Conservation (phyloP, 1,139 yeast species). For the Suhomyces kunorum region DNA sequence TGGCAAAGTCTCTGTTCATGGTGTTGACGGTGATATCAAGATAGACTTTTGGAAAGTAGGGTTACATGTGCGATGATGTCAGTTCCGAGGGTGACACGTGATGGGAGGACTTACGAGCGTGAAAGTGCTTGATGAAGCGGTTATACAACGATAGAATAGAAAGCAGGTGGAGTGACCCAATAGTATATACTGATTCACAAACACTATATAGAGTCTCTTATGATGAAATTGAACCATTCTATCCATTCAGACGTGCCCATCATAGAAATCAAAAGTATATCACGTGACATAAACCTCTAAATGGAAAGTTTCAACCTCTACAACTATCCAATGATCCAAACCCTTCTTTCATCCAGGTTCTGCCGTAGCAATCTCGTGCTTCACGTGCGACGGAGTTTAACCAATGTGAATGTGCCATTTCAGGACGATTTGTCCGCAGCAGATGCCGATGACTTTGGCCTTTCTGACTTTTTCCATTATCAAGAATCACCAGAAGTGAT, state of each 20-base stretch:
- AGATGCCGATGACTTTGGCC: slow-evolving; percentile 39
- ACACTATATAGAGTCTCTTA: no score
- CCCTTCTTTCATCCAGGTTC: neutral
- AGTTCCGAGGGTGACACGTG: slow-evolving; percentile 1
- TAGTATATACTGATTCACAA: no score
- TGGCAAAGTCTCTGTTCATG: slow-evolving; percentile 39
- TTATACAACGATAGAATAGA: no score
- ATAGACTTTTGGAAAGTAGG: neutral
- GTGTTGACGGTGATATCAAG: neutral
- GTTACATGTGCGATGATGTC: neutral
- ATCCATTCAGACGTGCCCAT: no score
- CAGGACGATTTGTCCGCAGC: slow-evolving; percentile 40
- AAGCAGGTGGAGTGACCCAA: no score
- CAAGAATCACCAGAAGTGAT: slow-evolving; percentile 34
- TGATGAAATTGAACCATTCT: no score
- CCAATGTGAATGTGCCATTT: slow-evolving; percentile 35
- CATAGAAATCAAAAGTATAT: no score
- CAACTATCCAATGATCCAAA: neutral
- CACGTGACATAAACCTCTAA: no score
- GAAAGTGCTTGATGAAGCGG: neutral
- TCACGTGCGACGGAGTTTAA: slow-evolving; percentile 13
- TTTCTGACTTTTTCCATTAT: slow-evolving; percentile 44
- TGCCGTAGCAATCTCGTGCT: neutral
- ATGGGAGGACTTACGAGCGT: neutral
- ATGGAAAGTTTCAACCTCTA: no score